phyloP scores from a whole-genome alignment of 495 filamentous ascomycete genomes.

The Endocarpon pusillum region DNA sequence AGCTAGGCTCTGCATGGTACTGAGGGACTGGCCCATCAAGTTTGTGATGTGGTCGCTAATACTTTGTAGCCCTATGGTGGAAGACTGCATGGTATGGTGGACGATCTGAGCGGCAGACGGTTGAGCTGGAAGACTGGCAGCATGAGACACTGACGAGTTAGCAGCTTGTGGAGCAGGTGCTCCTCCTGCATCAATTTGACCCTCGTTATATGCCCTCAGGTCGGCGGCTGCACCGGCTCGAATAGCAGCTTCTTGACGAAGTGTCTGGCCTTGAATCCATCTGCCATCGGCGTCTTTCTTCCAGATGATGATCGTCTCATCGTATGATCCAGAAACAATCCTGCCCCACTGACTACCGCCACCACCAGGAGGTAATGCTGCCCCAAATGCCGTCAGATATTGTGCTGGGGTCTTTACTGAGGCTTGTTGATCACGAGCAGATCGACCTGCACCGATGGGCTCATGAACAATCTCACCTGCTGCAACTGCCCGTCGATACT shows the following conservation, averaged over 20 bases:
- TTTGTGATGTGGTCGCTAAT: no score
- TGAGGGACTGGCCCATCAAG: no score
- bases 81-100: conserved; percentile 5
- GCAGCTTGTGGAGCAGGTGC: neutral
- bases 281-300: conserved; percentile 61
- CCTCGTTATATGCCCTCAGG: conserved; percentile 10
- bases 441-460: conserved; percentile 27
- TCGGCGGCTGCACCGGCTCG: conserved; percentile 21
- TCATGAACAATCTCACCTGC: conserved; percentile 19
- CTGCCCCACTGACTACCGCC: conserved; percentile 71
- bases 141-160: no score
- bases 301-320: conserved; percentile 92
- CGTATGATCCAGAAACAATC: conserved; percentile 91
- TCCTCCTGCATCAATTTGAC: conserved; percentile 4
- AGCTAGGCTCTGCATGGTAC: neutral
- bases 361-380: conserved; percentile 72
- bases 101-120: conserved; percentile 6
- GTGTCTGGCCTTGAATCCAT: conserved; percentile 55
- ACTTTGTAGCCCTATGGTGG: no score
- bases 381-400: conserved; percentile 62
- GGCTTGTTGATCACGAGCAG: conserved; percentile 42
- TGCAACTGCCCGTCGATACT: conserved; percentile 53
- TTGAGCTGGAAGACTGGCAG: no score
- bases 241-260: conserved; percentile 51
- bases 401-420: conserved; percentile 66